Evolutionary conservation across 2,329 filamentous ascomycete genomes (phyloP).

Genomic region (Leptodontidium sp.): DNA sequence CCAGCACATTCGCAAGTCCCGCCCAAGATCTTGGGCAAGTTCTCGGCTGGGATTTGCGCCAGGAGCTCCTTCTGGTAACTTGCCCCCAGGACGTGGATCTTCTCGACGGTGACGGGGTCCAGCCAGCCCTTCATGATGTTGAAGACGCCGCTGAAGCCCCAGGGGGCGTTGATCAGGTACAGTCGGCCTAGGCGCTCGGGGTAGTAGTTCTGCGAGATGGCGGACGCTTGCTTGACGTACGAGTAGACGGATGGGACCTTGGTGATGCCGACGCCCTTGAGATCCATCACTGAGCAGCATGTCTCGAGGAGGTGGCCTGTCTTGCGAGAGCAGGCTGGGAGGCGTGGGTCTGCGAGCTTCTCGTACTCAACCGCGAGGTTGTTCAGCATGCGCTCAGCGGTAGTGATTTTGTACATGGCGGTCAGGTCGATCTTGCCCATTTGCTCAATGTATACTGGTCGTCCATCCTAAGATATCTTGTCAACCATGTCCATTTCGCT

Average conservation of each 20-base stretch:
- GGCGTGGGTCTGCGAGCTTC: slow-evolving; percentile 89
- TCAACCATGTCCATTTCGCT: slow-evolving; percentile 26
- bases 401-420: slow-evolving; percentile 93
- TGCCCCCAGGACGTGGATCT: slow-evolving; percentile 89
- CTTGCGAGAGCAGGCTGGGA: slow-evolving; percentile 96
- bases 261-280: slow-evolving; percentile 89
- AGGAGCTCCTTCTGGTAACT: slow-evolving; percentile 86
- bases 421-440: slow-evolving; percentile 91
- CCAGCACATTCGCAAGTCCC: slow-evolving; percentile 83
- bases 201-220: slow-evolving; percentile 98
- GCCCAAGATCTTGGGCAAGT: slow-evolving; percentile 86
- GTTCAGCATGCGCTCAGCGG: slow-evolving; percentile 89
- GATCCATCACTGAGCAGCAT: slow-evolving; percentile 97
- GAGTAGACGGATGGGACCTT: slow-evolving; percentile 86
- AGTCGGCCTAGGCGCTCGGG: slow-evolving; percentile 95
- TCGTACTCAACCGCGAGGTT: slow-evolving; percentile 99
- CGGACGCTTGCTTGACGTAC: slow-evolving; percentile 85
- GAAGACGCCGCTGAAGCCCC: slow-evolving; percentile 92
- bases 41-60: slow-evolving; percentile 85
- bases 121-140: slow-evolving; percentile 90
- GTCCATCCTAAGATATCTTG: slow-evolving; percentile 74
- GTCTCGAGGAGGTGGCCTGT: slow-evolving; percentile 90
- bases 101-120: slow-evolving; percentile 94
- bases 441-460: slow-evolving; percentile 96
- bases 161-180: slow-evolving; percentile 97